A percentile compares a stretch with the other conserved stretches of the same genome.
Conservation (phyloP, 257 asterid species). For the Echites panduratus region DNA sequence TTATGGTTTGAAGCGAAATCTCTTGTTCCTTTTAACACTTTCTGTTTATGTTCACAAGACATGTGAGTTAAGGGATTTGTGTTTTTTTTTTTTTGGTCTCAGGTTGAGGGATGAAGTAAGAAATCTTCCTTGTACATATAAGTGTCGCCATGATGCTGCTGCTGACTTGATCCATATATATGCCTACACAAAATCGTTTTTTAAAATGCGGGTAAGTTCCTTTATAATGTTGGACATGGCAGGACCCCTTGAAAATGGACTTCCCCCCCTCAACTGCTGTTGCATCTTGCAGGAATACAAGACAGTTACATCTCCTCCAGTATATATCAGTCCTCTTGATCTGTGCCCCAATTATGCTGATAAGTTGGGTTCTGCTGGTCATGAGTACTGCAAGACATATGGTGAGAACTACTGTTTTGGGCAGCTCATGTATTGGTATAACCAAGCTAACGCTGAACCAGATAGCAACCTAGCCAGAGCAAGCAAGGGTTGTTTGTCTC, state of each 20-base stretch:
- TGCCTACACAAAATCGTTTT: conserved; percentile 78
- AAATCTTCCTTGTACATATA: conserved; percentile 77
- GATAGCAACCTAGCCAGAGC: conserved; percentile 64
- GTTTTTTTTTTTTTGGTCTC: conserved; percentile 20
- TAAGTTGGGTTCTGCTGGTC: conserved; percentile 75
- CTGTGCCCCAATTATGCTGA: conserved; percentile 84
- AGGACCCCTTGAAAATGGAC: background rate
- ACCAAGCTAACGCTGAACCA: conserved; percentile 74
- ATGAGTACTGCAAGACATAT: conserved; percentile 87
- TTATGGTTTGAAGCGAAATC: conserved; percentile 55
- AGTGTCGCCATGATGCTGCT: conserved; percentile 95
- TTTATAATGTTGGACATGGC: background rate
- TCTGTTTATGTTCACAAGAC: background rate
- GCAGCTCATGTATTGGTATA: conserved; percentile 87
- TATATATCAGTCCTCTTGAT: conserved; percentile 85
- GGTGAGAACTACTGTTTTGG: conserved; percentile 87
- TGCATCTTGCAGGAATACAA: conserved; percentile 65
- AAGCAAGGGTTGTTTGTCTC: conserved; percentile 90
- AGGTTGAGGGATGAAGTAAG: conserved; percentile 99
- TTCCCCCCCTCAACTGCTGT: conserved; percentile 2
- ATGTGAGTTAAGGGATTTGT: conserved; percentile 8
- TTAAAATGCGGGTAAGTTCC: conserved; percentile 65
- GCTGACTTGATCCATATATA: conserved; percentile 94
- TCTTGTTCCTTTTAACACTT: conserved; percentile 1
- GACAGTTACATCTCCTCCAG: conserved; percentile 86